Evolutionary conservation across 345 rosid species (phyloP), one percentile per base, ranked within the genome.

Genomic region (Eucalyptus leucophloia): DNA sequence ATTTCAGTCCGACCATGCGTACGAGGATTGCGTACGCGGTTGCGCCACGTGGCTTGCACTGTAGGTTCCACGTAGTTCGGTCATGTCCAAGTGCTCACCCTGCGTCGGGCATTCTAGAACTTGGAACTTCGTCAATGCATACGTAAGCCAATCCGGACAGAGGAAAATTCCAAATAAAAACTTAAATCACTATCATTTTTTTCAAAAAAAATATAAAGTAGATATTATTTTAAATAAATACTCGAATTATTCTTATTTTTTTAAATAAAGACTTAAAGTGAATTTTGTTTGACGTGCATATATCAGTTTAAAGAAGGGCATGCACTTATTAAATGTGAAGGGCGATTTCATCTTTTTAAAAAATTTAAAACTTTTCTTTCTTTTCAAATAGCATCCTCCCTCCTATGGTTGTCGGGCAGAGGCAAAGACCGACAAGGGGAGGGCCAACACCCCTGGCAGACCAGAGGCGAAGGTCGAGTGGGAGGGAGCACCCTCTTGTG

Each of bases 131-230:
- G 85, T 77, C 85, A 23, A 12, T 12, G 85, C 85, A 24, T 40
- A 23, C 47, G 85, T 21, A 21, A 40, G 17, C 85, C 47, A 40
- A 40, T 19, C 28, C 14, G 16, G 15, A 6, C 53, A 4, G 2
- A 1, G 16, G 67, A 3, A 12, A 58, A 58, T 12, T 58, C 1
- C 4, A 26, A 58, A 58, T 2, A 26, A 58, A 1, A 10, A 58
- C 7, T 12, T 11, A 26, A 58, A 58, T 1, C 2, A 9, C 3
- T 3, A 1, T 12, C 2, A 5, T 60, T 60, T 26, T 26, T 26
- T 0, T 1, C 0, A 1, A 5, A 12, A 0, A 26, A 2, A 7
- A 26, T 58, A 1, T 1, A 0, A 3, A 5, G 2, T 58, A 1
- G 0, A 58, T 5, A 6, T 58, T 11, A 3, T 58, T 11, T 60